phyloP scores from a whole-genome alignment of 2,329 filamentous ascomycete species.

The Cercospora citrullina region DNA sequence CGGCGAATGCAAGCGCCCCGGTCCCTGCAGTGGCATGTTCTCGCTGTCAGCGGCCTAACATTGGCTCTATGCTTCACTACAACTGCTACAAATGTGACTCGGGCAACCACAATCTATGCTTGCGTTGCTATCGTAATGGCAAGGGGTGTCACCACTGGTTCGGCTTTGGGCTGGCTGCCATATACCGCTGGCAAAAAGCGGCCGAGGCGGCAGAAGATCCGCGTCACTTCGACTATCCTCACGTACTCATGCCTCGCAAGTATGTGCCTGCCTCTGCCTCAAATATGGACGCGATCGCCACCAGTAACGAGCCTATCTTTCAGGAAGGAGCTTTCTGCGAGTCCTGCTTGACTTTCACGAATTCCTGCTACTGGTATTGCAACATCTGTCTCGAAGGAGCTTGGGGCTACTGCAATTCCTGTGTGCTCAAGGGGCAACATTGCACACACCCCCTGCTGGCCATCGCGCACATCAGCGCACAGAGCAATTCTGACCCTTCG shows the following conservation, averaged over 20 bases:
- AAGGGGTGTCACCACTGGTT: slow-evolving; percentile 84
- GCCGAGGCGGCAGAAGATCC: slow-evolving; percentile 42
- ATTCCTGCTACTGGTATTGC: slow-evolving; percentile 89
- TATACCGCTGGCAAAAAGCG: slow-evolving; percentile 44
- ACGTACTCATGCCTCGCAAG: slow-evolving; percentile 53
- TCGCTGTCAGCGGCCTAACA: slow-evolving; percentile 67
- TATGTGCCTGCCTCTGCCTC: slow-evolving; percentile 39
- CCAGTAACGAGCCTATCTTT: slow-evolving; percentile 41
- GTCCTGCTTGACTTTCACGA: slow-evolving; percentile 69
- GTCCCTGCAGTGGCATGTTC: slow-evolving; percentile 64
- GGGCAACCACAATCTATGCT: slow-evolving; percentile 76
- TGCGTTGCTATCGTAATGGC: slow-evolving; percentile 73
- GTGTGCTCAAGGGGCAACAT: slow-evolving; percentile 76
- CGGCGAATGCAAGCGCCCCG: neutral
- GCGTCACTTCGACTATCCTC: slow-evolving; percentile 51
- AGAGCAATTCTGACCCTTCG: slow-evolving; percentile 24
- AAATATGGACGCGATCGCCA: slow-evolving; percentile 10
- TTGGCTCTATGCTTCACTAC: slow-evolving; percentile 85
- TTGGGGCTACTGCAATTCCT: slow-evolving; percentile 90
- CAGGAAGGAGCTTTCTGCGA: slow-evolving; percentile 84
- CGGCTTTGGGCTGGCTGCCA: slow-evolving; percentile 76
- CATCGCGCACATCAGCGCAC: slow-evolving; percentile 58
- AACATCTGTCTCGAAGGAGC: slow-evolving; percentile 84
- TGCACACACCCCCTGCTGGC: slow-evolving; percentile 83
- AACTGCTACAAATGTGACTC: slow-evolving; percentile 70